These are phyloP conservation scores for Termitomyces eurrhizus DNA, from an alignment of 768 basidiomycete genomes.

Conservation along the genomic window DNA sequence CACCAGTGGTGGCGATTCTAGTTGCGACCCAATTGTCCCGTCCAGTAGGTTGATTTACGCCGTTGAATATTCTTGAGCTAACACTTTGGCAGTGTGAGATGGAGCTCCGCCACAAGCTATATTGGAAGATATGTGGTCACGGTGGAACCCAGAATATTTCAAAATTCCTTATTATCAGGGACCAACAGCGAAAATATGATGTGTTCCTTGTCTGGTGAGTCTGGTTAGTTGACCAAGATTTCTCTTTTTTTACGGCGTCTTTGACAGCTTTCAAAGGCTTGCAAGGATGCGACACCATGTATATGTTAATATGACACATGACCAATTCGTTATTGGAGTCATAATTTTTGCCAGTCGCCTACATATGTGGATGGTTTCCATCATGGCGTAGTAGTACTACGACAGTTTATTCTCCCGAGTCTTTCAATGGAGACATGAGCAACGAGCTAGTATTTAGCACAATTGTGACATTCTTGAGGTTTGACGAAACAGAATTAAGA, in stretches of 20 bases:
- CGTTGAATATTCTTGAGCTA: neutral
- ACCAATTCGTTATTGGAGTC: too few relatives aligned
- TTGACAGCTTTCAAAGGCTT: too few relatives aligned
- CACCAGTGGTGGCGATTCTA: neutral
- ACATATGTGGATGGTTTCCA: neutral
- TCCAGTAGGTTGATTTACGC: neutral
- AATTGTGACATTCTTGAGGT: too few relatives aligned
- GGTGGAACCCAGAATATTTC: neutral
- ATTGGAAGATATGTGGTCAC: neutral
- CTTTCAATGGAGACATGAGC: too few relatives aligned
- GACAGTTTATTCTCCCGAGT: too few relatives aligned
- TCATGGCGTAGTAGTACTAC: too few relatives aligned
- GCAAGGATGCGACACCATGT: too few relatives aligned
- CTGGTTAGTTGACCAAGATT: neutral
- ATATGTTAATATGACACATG: too few relatives aligned
- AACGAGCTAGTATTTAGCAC: too few relatives aligned
- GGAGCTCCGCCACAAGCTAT: too few relatives aligned
- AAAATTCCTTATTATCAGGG: neutral
- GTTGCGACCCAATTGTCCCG: neutral
- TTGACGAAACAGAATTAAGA: too few relatives aligned
- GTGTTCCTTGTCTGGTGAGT: neutral
- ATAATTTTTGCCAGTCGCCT: neutral
- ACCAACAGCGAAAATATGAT: neutral
- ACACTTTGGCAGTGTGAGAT: neutral
- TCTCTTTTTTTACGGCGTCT: too few relatives aligned